A percentile compares a stretch with the other conserved stretches of the same genome.
These are phyloP conservation scores for Clonostachys rhizophaga DNA, from an alignment of 2,329 filamentous ascomycete species.

Conservation along the genomic window DNA sequence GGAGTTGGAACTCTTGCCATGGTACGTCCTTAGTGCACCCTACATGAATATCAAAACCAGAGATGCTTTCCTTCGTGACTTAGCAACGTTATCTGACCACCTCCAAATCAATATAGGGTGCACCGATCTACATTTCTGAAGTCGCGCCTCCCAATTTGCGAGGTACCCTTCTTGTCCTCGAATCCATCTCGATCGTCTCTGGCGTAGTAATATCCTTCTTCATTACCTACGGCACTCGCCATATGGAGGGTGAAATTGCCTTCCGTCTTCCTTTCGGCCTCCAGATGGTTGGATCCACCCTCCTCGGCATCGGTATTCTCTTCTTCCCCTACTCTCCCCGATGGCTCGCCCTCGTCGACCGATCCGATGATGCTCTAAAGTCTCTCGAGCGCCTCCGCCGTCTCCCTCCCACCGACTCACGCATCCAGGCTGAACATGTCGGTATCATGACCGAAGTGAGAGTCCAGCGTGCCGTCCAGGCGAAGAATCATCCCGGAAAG, in stretches of 20 bases:
- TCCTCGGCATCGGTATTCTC: conserved; percentile 28
- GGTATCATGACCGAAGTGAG: conserved; percentile 33
- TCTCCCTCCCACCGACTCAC: conserved; percentile 31
- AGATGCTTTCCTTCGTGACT: too few relatives aligned
- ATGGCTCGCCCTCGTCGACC: conserved; percentile 32
- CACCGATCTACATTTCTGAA: conserved; percentile 22
- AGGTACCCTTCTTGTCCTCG: conserved; percentile 39
- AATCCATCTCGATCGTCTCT: conserved; percentile 43
- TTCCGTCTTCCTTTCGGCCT: conserved; percentile 41
- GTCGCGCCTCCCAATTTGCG: conserved; percentile 28
- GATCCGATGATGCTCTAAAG: conserved; percentile 29
- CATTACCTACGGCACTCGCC: conserved; percentile 46
- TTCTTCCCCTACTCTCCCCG: conserved; percentile 40
- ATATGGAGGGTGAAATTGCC: conserved; percentile 31
- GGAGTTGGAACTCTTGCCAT: conserved; percentile 20
- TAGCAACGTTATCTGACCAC: too few relatives aligned
- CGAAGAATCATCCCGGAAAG: too few relatives aligned
- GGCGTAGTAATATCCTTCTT: conserved; percentile 48
- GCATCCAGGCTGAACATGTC: conserved; percentile 40
- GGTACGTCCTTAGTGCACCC: background rate
- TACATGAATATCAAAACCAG: too few relatives aligned
- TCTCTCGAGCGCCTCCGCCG: conserved; percentile 29
- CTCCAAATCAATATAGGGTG: conserved; percentile 4
- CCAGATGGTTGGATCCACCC: conserved; percentile 18
- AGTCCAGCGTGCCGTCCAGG: background rate